Percentiles rank a stretch among this genome's conserved stretches.
phyloP scores from a whole-genome alignment of 2,329 filamentous ascomycete genomes.

The Calonectria hongkongensis region DNA sequence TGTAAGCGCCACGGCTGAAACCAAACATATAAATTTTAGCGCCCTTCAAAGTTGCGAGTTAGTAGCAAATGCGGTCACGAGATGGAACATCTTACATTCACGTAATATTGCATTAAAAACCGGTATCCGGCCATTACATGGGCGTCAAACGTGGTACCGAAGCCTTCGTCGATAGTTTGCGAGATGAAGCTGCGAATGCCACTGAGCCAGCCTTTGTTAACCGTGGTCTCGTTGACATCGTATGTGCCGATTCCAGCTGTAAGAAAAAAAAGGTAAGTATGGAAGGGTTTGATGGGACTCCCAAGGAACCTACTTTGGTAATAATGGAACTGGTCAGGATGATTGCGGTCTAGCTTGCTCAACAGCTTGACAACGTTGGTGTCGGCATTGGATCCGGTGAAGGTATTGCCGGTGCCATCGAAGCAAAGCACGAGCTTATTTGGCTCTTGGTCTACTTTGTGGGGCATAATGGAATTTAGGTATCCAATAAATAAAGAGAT shows the following conservation, averaged over 20 bases:
- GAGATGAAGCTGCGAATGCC: slow-evolving; percentile 60
- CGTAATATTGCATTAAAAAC: slow-evolving; percentile 73
- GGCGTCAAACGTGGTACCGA: slow-evolving; percentile 68
- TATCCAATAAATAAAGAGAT: background rate
- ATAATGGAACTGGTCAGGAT: slow-evolving; percentile 67
- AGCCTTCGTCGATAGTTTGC: slow-evolving; percentile 64
- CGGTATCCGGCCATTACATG: slow-evolving; percentile 72
- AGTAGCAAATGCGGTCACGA: background rate
- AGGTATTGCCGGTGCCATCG: slow-evolving; percentile 69
- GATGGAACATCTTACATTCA: slow-evolving; percentile 54
- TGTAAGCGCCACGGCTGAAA: slow-evolving; percentile 72
- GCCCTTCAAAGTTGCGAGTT: slow-evolving; percentile 52
- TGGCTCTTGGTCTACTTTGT: background rate
- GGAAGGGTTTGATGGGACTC: background rate
- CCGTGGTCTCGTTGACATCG: slow-evolving; percentile 64
- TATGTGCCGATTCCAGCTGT: slow-evolving; percentile 71
- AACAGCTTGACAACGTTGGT: slow-evolving; percentile 74
- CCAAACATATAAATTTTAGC: slow-evolving; percentile 74
- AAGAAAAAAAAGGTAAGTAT: background rate
- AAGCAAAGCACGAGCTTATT: slow-evolving; percentile 69
- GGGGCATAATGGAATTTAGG: slow-evolving; percentile 23
- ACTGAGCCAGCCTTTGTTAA: slow-evolving; percentile 61
- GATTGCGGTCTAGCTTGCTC: slow-evolving; percentile 67
- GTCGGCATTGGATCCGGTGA: slow-evolving; percentile 68
- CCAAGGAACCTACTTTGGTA: slow-evolving; percentile 64